These are phyloP conservation scores for Phlegmacium glaucopus DNA, from an alignment of 768 basidiomycete genomes.

Conservation along the genomic window DNA sequence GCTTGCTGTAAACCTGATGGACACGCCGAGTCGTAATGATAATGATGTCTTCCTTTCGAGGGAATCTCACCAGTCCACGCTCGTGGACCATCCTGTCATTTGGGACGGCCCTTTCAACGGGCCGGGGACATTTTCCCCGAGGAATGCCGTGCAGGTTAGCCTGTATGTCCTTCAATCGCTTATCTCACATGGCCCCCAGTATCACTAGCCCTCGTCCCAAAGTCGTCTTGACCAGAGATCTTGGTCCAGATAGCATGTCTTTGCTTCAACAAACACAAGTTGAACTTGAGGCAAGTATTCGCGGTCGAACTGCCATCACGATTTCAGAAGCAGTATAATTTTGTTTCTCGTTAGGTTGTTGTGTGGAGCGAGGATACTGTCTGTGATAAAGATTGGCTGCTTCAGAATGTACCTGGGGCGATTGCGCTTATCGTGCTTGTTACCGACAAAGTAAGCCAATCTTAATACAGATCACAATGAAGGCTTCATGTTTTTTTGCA, in stretches of 20 bases:
- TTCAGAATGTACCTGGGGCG: constrained; percentile 68
- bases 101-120: too few species aligned
- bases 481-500: constrained; percentile 21
- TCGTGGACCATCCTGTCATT: too few species aligned
- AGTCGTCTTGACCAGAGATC: constrained; percentile 56
- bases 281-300: constrained; percentile 49
- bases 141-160: too few species aligned
- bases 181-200: constrained; percentile 16
- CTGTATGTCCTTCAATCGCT: constrained; percentile 11
- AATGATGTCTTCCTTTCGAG: too few species aligned
- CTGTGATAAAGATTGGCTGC: constrained; percentile 67
- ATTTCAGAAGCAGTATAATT: neutral
- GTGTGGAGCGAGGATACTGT: constrained; percentile 49
- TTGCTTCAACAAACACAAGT: constrained; percentile 39
- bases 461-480: neutral
- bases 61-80: too few species aligned
- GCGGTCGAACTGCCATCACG: neutral
- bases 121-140: too few species aligned
- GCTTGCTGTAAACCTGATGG: too few species aligned
- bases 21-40: too few species aligned
- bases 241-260: constrained; percentile 65
- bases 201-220: constrained; percentile 23
- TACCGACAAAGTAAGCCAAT: constrained; percentile 57
- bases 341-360: constrained; percentile 26
- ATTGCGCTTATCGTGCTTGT: constrained; percentile 62